Evolutionary conservation across 2,329 filamentous ascomycete species (phyloP).

Genomic region (Coniochaeta sp.): DNA sequence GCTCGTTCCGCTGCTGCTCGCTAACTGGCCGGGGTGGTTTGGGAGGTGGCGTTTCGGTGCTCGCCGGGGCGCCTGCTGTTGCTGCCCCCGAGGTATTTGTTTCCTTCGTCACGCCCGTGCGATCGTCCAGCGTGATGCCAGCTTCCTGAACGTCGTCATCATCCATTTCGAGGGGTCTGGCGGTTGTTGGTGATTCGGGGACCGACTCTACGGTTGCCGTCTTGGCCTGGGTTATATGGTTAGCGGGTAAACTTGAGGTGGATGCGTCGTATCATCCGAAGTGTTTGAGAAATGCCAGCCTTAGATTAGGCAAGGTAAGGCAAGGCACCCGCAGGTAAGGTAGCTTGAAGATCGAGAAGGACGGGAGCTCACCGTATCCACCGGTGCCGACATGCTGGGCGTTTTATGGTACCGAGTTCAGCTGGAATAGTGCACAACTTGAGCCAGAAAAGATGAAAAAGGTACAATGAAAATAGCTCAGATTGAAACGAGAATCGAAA

Average conservation of each 20-base stretch:
- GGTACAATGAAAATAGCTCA: not conserved
- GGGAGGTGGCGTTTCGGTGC: constrained; percentile 49
- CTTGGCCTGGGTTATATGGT: constrained; percentile 30
- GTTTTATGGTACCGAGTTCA: not conserved
- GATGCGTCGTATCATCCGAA: not conserved
- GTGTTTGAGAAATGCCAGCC: constrained; percentile 3
- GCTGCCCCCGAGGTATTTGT: constrained; percentile 13
- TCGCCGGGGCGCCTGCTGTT: constrained; percentile 23
- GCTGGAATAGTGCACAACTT: not conserved
- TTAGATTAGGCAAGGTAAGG: too few species aligned
- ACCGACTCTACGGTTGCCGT: constrained; percentile 27
- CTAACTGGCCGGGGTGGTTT: constrained; percentile 82
- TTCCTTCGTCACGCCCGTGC: constrained; percentile 17
- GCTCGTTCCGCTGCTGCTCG: constrained; percentile 77
- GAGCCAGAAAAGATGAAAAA: not conserved
- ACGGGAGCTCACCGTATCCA: constrained; percentile 32
- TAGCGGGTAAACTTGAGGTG: constrained; percentile 4
- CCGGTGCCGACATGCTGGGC: constrained; percentile 33
- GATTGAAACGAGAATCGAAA: not conserved
- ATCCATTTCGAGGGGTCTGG: constrained; percentile 58
- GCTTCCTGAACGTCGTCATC: constrained; percentile 64
- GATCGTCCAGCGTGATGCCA: constrained; percentile 36
- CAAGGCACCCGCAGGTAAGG: too few species aligned
- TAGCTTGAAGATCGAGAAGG: not conserved
- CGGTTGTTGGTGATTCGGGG: constrained; percentile 61